phyloP scores from a whole-genome alignment of 1,284 basidiomycete genomes.

The Tetrapyrgos nigripes region DNA sequence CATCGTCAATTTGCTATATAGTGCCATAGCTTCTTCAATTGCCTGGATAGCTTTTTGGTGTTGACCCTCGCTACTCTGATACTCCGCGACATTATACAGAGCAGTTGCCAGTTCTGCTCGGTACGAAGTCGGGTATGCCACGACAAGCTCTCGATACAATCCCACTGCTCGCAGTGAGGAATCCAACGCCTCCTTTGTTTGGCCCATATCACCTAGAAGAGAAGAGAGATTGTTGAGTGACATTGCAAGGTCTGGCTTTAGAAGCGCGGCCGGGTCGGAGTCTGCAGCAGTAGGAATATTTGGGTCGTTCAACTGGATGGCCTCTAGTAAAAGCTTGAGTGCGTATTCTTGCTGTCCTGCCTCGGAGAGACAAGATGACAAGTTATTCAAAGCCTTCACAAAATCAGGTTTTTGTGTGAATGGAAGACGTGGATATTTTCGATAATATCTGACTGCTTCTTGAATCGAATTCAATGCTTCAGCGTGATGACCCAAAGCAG shows the following conservation, averaged over 20 bases:
- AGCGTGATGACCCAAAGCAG: neutral
- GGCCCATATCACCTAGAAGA: neutral
- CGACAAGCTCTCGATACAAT: neutral
- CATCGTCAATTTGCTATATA: neutral
- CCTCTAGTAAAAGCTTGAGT: neutral
- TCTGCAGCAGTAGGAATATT: neutral
- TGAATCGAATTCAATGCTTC: neutral
- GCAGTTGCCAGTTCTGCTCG: neutral
- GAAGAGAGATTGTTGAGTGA: constrained; percentile 8
- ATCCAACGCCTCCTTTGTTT: neutral
- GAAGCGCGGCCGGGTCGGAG: neutral
- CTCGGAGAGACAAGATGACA: neutral
- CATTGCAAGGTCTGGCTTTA: constrained; percentile 5
- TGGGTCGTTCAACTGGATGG: neutral
- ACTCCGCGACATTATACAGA: neutral
- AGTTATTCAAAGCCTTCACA: neutral
- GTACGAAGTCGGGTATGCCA: neutral
- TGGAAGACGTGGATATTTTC: neutral
- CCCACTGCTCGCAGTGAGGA: neutral
- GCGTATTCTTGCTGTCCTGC: neutral
- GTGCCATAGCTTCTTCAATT: neutral
- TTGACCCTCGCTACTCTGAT: neutral
- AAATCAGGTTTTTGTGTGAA: neutral
- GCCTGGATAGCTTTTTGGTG: neutral
- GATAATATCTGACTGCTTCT: constrained; percentile 5